Conservation (phyloP, 1,284 basidiomycete species). For the Porogramme epimiltina region DNA sequence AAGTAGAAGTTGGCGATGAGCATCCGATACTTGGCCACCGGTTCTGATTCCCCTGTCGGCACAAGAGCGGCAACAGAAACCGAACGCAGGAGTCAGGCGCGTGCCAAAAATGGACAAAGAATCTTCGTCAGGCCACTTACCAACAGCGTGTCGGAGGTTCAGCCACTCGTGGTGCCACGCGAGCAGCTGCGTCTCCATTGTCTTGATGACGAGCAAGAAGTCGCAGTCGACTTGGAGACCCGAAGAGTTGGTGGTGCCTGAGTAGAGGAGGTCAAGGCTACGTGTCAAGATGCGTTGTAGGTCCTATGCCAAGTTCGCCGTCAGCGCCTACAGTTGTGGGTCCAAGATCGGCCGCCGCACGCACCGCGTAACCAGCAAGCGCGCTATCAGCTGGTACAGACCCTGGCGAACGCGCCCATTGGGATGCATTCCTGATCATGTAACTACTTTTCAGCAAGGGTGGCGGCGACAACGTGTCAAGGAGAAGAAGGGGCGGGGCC, state of each 20-base stretch:
- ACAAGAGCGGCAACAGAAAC: slow-evolving; percentile 1
- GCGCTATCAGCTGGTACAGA: slow-evolving; percentile 65
- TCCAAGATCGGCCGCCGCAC: slow-evolving; percentile 30
- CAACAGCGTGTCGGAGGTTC: slow-evolving; percentile 23
- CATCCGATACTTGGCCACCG: slow-evolving; percentile 45
- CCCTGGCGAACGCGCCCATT: slow-evolving; percentile 69
- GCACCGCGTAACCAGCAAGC: slow-evolving; percentile 70
- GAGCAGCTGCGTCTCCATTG: slow-evolving; percentile 80
- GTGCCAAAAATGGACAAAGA: background rate
- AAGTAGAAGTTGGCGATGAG: slow-evolving; percentile 76
- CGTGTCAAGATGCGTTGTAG: slow-evolving; percentile 87
- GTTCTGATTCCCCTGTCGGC: slow-evolving; percentile 25
- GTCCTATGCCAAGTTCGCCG: slow-evolving; percentile 48
- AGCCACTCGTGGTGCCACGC: slow-evolving; percentile 72
- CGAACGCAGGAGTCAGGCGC: slow-evolving; percentile 8
- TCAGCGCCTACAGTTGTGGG: slow-evolving; percentile 11
- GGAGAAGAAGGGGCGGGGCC: slow-evolving; percentile 9
- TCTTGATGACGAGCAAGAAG: slow-evolving; percentile 81
- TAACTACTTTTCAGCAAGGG: slow-evolving; percentile 50
- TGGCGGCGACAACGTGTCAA: slow-evolving; percentile 15
- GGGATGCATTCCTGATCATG: slow-evolving; percentile 83
- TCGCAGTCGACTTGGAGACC: slow-evolving; percentile 89
- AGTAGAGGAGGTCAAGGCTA: slow-evolving; percentile 89
- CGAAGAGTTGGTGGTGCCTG: slow-evolving; percentile 78
- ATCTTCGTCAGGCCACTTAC: background rate